A percentile compares a stretch with the other conserved stretches of the same genome.
Evolutionary conservation across 2,329 filamentous ascomycete species (phyloP).

Genomic region (Fusarium burgessii): DNA sequence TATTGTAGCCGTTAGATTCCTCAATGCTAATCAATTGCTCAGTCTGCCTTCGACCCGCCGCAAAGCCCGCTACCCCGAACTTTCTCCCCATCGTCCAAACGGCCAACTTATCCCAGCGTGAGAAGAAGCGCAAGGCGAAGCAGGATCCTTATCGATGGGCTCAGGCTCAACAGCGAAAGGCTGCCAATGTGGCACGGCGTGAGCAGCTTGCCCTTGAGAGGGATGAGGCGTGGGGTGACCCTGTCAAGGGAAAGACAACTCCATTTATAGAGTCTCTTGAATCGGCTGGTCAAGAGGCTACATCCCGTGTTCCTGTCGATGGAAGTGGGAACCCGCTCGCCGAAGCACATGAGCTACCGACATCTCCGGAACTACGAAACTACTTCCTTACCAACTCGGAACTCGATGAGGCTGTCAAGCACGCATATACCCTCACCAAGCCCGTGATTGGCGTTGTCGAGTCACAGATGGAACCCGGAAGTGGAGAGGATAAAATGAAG

Average conservation of each 20-base stretch:
- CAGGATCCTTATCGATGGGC: constrained; percentile 86
- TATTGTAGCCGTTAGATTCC: neutral
- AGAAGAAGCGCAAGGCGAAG: constrained; percentile 74
- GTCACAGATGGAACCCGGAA: constrained; percentile 56
- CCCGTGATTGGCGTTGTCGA: constrained; percentile 59
- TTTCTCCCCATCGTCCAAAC: constrained; percentile 72
- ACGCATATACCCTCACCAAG: constrained; percentile 76
- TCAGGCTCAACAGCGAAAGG: constrained; percentile 85
- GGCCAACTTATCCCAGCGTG: constrained; percentile 71
- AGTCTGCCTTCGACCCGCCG: constrained; percentile 72
- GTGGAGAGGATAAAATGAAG: constrained; percentile 52
- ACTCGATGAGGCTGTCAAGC: constrained; percentile 73
- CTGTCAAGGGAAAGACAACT: constrained; percentile 81
- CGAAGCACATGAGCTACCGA: constrained; percentile 58
- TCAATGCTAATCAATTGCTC: constrained; percentile 45
- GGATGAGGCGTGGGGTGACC: constrained; percentile 76
- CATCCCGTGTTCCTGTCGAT: constrained; percentile 54
- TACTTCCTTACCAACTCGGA: constrained; percentile 78
- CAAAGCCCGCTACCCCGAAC: constrained; percentile 59
- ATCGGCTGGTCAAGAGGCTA: constrained; percentile 64
- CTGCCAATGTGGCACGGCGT: constrained; percentile 82
- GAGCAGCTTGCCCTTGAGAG: constrained; percentile 75
- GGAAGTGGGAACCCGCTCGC: constrained; percentile 56
- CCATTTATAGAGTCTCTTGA: constrained; percentile 88
- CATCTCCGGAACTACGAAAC: constrained; percentile 72